Evolutionary conservation across 805 yeast species (phyloP).

Genomic region (Tetrapisispora pingtungensis): DNA sequence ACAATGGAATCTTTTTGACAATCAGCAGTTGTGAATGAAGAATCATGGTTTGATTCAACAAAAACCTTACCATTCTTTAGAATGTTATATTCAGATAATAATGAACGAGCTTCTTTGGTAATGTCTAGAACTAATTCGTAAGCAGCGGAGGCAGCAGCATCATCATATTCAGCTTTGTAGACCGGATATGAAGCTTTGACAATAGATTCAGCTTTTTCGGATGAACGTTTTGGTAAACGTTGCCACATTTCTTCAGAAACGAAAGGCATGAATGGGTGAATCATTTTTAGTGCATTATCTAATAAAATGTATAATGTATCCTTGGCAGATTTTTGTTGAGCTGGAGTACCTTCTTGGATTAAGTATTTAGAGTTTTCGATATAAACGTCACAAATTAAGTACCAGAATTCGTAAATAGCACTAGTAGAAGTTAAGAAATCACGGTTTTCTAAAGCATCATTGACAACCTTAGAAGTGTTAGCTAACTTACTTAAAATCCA

Average conservation of each 20-base stretch:
- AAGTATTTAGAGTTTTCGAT: slow-evolving; percentile 93
- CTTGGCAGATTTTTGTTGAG: slow-evolving; percentile 80
- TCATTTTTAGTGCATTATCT: slow-evolving; percentile 82
- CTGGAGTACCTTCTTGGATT: slow-evolving; percentile 82
- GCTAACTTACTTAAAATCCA: slow-evolving; percentile 91
- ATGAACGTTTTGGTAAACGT: slow-evolving; percentile 80
- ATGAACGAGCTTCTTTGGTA: slow-evolving; percentile 84
- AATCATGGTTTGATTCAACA: slow-evolving; percentile 53
- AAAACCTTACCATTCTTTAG: slow-evolving; percentile 79
- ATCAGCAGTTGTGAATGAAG: slow-evolving; percentile 41
- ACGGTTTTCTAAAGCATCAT: slow-evolving; percentile 63
- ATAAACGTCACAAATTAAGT: slow-evolving; percentile 92
- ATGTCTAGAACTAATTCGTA: slow-evolving; percentile 79
- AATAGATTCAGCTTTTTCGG: slow-evolving; percentile 62
- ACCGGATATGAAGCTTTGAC: slow-evolving; percentile 73
- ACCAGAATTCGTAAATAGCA: slow-evolving; percentile 89
- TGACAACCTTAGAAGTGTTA: slow-evolving; percentile 53
- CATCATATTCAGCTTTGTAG: slow-evolving; percentile 48
- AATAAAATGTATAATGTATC: slow-evolving; percentile 89
- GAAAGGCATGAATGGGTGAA: slow-evolving; percentile 98
- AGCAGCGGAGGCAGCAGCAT: slow-evolving; percentile 55
- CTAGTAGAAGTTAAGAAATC: slow-evolving; percentile 84
- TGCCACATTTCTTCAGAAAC: slow-evolving; percentile 99
- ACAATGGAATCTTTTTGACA: slow-evolving; percentile 80
- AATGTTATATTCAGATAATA: slow-evolving; percentile 82